These are phyloP conservation scores for Orychophragmus violaceus DNA, from an alignment of 345 rosid species.

Conservation along the genomic window DNA sequence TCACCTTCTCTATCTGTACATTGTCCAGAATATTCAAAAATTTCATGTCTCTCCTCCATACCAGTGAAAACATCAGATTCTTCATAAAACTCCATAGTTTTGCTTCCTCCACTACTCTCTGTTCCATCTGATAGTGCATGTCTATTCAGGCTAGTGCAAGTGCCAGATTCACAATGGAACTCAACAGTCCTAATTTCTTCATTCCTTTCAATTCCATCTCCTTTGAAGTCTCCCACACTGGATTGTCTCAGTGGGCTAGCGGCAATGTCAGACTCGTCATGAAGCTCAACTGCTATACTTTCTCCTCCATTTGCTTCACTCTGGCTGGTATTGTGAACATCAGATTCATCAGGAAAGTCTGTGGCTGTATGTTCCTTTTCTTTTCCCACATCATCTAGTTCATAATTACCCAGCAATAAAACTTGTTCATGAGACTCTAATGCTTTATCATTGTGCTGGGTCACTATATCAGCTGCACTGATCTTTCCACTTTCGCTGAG, in stretches of 20 bases:
- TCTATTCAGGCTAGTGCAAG: background rate
- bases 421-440: background rate
- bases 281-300: background rate
- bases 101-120: background rate
- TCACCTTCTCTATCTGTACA: background rate
- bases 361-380: background rate
- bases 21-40: background rate
- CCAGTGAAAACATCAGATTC: background rate
- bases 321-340: background rate
- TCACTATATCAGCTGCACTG: background rate
- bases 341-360: background rate
- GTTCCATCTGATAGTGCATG: background rate
- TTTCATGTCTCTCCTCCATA: background rate
- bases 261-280: background rate
- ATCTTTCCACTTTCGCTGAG: background rate
- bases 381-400: background rate
- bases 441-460: background rate
- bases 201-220: background rate
- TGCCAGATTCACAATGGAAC: background rate
- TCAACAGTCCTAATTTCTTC: conserved; percentile 1
- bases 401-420: no score
- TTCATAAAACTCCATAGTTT: background rate
- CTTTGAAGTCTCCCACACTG: background rate
- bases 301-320: background rate
- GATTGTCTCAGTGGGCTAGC: background rate